A percentile compares a stretch with the other conserved stretches of the same genome.
phyloP scores from a whole-genome alignment of 768 basidiomycete genomes.

The Amanita pallidorosea region DNA sequence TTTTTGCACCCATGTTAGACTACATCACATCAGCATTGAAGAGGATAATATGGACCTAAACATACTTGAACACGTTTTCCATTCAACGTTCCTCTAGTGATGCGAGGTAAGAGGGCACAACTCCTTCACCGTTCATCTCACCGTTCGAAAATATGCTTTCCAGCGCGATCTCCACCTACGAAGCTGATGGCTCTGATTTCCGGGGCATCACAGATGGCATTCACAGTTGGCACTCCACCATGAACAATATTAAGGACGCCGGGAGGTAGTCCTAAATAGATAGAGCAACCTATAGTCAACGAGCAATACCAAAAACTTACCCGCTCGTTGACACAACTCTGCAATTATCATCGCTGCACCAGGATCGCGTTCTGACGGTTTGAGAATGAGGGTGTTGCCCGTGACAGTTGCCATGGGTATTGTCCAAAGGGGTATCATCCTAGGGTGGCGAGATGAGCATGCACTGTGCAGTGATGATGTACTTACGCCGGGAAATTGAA shows the following conservation, averaged over 20 bases:
- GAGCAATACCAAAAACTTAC: slow-evolving; percentile 18
- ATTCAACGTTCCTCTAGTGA: slow-evolving; percentile 59
- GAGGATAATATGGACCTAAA: neutral
- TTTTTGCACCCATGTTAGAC: slow-evolving; percentile 87
- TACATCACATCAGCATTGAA: slow-evolving; percentile 8
- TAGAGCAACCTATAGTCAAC: neutral
- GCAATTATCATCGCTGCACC: slow-evolving; percentile 98
- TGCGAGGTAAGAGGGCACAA: slow-evolving; percentile 3
- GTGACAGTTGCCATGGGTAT: slow-evolving; percentile 84
- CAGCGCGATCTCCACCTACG: slow-evolving; percentile 89
- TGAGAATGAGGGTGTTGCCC: slow-evolving; percentile 90
- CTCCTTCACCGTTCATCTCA: slow-evolving; percentile 12
- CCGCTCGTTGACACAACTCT: slow-evolving; percentile 84
- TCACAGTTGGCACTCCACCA: slow-evolving; percentile 83
- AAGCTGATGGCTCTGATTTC: slow-evolving; percentile 92
- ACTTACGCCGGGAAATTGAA: slow-evolving; percentile 86
- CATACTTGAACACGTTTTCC: slow-evolving; percentile 82
- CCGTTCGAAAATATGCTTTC: slow-evolving; percentile 90
- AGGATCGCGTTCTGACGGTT: slow-evolving; percentile 94
- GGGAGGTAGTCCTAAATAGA: slow-evolving; percentile 52
- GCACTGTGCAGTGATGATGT: neutral
- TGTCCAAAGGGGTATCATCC: slow-evolving; percentile 96
- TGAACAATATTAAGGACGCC: slow-evolving; percentile 92
- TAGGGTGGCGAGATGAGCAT: slow-evolving; percentile 14
- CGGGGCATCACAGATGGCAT: slow-evolving; percentile 88